Evolutionary conservation across 2,329 filamentous ascomycete genomes (phyloP), one percentile per base, ranked within the genome.

Genomic region (Aspergillus aculeatinus): DNA sequence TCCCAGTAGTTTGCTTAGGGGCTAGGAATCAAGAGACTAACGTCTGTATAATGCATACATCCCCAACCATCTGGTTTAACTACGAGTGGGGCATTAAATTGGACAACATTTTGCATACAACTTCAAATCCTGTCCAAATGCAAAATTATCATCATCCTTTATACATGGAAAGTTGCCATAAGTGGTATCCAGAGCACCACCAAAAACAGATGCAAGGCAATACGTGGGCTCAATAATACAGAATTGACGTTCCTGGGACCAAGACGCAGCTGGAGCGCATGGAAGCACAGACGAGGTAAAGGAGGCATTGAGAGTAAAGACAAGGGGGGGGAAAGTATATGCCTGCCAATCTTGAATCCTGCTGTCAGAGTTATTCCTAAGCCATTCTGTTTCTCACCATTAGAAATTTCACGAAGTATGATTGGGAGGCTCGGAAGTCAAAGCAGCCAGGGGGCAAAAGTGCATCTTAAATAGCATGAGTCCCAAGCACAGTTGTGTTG

Each of bases 191-290:
- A 47, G 65, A 68, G 27, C 27, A 29, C 27, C 67, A 60, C 68
- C 69, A 58, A 35, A 61, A 58, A 48, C 35, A 63, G 62, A 69
- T 69, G 67, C 64, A 66, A 59, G 21, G 53, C 29, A 56, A 57
- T 39, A 48, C 25, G 33, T 60, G 48, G 50, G 57, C 61, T 25
- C 48, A 29, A 55, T 42, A 31, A 57, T 61, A 50, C 49, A 57
- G 52, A 51, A 10, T 31, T 23, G 57, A 59, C 31, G 55, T 52
- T 61, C 57, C 49, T 47, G 27, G 50, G 48, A 52, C 50, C 57
- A 29, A 29, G n/a, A 11, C 29, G 51, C 25, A 55, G 44, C 39
- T 21, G 44, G 27, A 25, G 21, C 27, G 42, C 19, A 29, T 49
- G 42, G 42, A 49, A 54, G 29, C 39, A 44, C 39, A 31, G 44